These are phyloP conservation scores for Buddleja alternifolia DNA, from an alignment of 257 asterid genomes.

Conservation along the genomic window DNA sequence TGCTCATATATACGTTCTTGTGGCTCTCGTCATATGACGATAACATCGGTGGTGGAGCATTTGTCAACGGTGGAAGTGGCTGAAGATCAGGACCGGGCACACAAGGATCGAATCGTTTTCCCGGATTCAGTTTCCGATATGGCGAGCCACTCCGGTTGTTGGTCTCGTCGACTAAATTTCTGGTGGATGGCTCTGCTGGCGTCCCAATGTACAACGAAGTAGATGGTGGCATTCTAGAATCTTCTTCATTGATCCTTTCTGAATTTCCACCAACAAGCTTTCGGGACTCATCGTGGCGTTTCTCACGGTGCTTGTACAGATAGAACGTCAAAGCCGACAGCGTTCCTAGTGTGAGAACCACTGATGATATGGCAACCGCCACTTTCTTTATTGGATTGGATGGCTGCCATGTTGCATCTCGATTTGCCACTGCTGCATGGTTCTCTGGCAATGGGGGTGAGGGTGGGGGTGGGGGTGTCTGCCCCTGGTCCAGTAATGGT, in stretches of 20 bases:
- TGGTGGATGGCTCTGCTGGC: constrained; percentile 60
- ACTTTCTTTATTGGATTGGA: constrained; percentile 59
- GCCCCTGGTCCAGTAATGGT: constrained; percentile 47
- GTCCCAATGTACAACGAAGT: constrained; percentile 66
- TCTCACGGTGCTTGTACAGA: constrained; percentile 55
- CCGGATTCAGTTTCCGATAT: constrained; percentile 50
- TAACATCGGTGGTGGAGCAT: constrained; percentile 85
- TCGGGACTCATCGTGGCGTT: constrained; percentile 46
- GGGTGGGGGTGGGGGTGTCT: constrained; percentile 30
- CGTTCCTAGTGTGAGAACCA: constrained; percentile 72
- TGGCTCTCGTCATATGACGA: constrained; percentile 42
- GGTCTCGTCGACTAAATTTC: constrained; percentile 39
- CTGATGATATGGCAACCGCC: constrained; percentile 60
- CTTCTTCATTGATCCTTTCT: constrained; percentile 49
- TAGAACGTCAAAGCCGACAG: constrained; percentile 60
- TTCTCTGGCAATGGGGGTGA: constrained; percentile 40
- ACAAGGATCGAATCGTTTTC: constrained; percentile 52
- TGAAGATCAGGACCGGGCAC: constrained; percentile 87
- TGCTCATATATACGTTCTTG: too few relatives aligned
- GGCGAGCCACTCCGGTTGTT: constrained; percentile 51
- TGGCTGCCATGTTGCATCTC: constrained; percentile 41
- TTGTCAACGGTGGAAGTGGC: constrained; percentile 69
- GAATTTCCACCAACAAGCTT: constrained; percentile 58
- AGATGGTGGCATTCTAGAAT: constrained; percentile 63
- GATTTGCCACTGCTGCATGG: constrained; percentile 45